Percentiles rank a stretch among this genome's conserved stretches.
These are phyloP conservation scores for Chlorokybus atmophyticus DNA, from an alignment of 139 green algal species.

Conservation along the genomic window DNA sequence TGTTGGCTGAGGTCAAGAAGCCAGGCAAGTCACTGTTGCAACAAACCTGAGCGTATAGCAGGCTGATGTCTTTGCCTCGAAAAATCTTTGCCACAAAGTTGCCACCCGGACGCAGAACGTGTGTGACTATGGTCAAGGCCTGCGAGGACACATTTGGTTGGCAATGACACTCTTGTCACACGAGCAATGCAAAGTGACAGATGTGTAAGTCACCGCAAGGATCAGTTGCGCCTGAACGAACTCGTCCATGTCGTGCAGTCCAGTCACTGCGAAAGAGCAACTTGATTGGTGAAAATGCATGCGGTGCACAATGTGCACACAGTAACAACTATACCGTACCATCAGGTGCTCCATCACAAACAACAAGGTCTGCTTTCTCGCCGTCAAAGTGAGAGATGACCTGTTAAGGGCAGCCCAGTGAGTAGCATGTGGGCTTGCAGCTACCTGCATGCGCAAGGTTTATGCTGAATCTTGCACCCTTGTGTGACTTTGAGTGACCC, in stretches of 20 bases:
- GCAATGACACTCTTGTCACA: neutral
- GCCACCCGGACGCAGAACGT: constrained; percentile 68
- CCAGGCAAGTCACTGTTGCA: too few species aligned
- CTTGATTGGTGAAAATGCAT: too few species aligned
- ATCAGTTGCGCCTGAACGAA: constrained; percentile 90
- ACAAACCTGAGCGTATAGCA: constrained; percentile 85
- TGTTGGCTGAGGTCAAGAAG: too few species aligned
- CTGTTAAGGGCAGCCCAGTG: too few species aligned
- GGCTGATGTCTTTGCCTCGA: constrained; percentile 65
- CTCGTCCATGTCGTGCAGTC: constrained; percentile 97
- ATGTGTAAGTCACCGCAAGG: constrained; percentile 40
- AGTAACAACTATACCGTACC: constrained; percentile 13
- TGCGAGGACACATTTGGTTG: constrained; percentile 1
- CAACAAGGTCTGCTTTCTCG: constrained; percentile 74
- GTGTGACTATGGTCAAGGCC: constrained; percentile 50
- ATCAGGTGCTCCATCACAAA: constrained; percentile 93
- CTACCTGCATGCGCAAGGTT: neutral
- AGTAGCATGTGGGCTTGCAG: neutral
- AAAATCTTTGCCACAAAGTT: constrained; percentile 66
- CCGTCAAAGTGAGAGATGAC: constrained; percentile 83
- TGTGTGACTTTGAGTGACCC: neutral
- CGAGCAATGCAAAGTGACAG: too few species aligned
- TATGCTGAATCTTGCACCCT: neutral
- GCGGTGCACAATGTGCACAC: too few species aligned
- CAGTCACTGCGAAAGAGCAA: constrained; percentile 74